Evolutionary conservation across 345 rosid species (phyloP).

Genomic region (Salix exigua): DNA sequence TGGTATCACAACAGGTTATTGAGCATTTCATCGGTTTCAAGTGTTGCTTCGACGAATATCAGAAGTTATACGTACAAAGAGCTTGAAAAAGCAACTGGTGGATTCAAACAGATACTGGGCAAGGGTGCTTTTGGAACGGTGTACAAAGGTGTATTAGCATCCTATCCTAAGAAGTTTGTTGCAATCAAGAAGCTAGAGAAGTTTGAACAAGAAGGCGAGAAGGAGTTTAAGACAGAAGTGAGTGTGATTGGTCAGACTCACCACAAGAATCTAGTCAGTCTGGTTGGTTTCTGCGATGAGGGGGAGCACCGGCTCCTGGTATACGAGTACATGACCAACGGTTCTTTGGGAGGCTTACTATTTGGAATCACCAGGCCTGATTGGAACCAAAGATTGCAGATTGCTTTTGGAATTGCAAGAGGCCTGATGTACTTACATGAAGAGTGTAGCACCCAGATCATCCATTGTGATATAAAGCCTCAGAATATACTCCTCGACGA

Average conservation of each 20-base stretch:
- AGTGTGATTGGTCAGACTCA: not conserved
- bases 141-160: not conserved
- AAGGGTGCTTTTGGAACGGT: constrained; percentile 37
- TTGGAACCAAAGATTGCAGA: not conserved
- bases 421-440: not conserved
- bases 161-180: not conserved
- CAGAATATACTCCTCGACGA: not conserved
- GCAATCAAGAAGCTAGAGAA: not conserved
- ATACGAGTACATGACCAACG: not conserved
- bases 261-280: constrained; percentile 1
- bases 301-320: not conserved
- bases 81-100: constrained; percentile 19
- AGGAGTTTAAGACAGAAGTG: constrained; percentile 3
- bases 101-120: constrained; percentile 39
- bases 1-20: too few species aligned
- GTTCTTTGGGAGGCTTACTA: not conserved
- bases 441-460: not conserved
- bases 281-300: not conserved
- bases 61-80: too few species aligned
- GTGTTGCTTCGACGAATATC: too few species aligned
- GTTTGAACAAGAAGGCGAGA: not conserved
- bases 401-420: not conserved
- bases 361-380: not conserved
- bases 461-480: constrained; percentile 2
- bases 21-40: too few species aligned